Evolutionary conservation across 202 grass and related monocot genomes (phyloP), one percentile per base, ranked within the genome.

Genomic region (Elaeis oleifera): DNA sequence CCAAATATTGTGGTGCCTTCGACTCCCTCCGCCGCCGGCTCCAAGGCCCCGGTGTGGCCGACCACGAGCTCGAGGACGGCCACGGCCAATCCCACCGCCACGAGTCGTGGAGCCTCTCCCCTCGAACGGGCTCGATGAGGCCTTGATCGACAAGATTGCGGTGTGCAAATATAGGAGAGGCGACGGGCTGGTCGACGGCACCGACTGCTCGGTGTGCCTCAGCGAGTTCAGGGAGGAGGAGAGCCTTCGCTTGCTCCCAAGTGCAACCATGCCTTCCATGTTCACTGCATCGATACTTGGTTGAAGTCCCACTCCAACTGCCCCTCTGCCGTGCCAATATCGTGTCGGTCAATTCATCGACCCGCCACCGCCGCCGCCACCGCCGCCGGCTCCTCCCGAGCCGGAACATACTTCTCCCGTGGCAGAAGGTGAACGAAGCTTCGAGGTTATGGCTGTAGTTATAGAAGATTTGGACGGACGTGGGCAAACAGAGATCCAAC

Each of bases 201-300:
- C 81, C 1, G 91, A 89, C 76, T 90, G 91, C 81, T 83, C 91
- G 15, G 87, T 96, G 53, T 96, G 91, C 78, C 84, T 96, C 48
- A 80, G 79, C 63, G 91, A 96, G 79, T 96, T 96, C 80, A 66
- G 62, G 2, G 87, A 96, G 29, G 91, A 83, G 17, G 91, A 96
- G 76, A 90, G 78, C 66, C 83, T 96, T 53, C 82, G 91, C 25
- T 68, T 96, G 71, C 81, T 90, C 48, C 91, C 53, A 96, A 90
- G 73, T 96, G 91, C 79, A 81, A 76, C 39, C 91, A 96, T 70
- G 91, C 87, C 14, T 96, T 96, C 73, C 91, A 96, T 26, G 63
- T 90, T 20, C 84, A 70, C 16, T 96, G 91, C 84, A 96, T 96
- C 67, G 91, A 96, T 80, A 83, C 84, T 4, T 90, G 87, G 91